Evolutionary conservation across 139 green algal species (phyloP).

Genomic region (Chlamydomonas sp.): DNA sequence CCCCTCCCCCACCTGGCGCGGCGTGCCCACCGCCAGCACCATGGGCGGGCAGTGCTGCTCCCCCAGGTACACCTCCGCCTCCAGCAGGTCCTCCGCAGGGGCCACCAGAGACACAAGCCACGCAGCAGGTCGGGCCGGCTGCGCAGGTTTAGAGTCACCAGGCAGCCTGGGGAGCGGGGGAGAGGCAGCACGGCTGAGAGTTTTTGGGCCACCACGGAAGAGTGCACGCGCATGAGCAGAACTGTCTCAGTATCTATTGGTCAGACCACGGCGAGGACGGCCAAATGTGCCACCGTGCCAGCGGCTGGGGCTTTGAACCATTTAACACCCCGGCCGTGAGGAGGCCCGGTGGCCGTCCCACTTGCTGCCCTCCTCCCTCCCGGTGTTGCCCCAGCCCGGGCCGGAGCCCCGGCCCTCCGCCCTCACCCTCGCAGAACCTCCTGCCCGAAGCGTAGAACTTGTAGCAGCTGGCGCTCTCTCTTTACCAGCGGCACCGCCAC

Average conservation of each 20-base stretch:
- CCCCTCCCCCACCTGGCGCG: constrained; percentile 3
- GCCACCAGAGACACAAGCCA: background rate
- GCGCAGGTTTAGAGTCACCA: constrained; percentile 38
- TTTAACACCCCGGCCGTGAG: too few species aligned
- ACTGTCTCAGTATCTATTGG: too few species aligned
- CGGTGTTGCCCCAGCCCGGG: too few species aligned
- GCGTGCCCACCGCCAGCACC: constrained; percentile 39
- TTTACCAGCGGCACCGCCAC: background rate
- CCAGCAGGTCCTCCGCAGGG: constrained; percentile 10
- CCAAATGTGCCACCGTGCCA: too few species aligned
- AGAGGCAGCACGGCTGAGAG: background rate
- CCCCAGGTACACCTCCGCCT: constrained; percentile 47
- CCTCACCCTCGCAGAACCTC: constrained; percentile 37
- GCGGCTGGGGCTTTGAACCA: too few species aligned
- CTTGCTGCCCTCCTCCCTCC: too few species aligned
- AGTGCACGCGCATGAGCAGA: too few species aligned
- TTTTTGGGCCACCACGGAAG: too few species aligned
- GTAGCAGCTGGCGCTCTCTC: constrained; percentile 33
- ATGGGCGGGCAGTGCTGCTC: constrained; percentile 38
- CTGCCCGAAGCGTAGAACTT: constrained; percentile 51
- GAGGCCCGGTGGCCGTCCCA: too few species aligned
- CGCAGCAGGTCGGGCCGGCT: constrained; percentile 34
- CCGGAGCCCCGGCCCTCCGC: too few species aligned
- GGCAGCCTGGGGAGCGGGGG: background rate
- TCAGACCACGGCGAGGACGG: too few species aligned